Base-by-base conservation (phyloP, 352 stramenopile genomes). In the Phytophthora cactorum region DNA sequence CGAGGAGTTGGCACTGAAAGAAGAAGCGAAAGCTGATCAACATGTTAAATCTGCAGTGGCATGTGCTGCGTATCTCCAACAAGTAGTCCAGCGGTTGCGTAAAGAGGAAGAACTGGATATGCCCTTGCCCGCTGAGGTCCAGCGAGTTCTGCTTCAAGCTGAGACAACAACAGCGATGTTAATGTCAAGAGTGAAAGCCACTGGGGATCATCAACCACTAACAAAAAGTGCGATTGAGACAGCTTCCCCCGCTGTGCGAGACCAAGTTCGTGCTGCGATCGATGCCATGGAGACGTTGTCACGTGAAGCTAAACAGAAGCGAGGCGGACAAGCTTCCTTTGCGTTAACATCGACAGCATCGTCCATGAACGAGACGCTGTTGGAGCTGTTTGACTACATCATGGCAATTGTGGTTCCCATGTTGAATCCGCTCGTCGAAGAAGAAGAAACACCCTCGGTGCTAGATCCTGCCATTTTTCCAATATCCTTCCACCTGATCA, bases 71-170 rank as follows among this genome's bases (percentile, higher is more conserved):
- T 74, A 79, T 29, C 75, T 81, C 0, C 64, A 78, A 0, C 57
- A 69, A 47, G 32, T 49, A 4, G 85, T 92, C 7, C 54, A 77
- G 14, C 72, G 74, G 6, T 54, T 95, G 2, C 73, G 79, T 14
- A 90, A 89, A 31, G 87, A 93, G 70, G 87, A 93, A 74, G 87
- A 92, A 52, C 70, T 92, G 9, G 85, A 95, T 41, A 39, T 86
- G 28, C 87, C 85, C 5, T 29, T 95, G 7, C 79, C 87, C 1
- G 61, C 68, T 9, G 52, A 75, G 1, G 76, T 90, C 5, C 53
- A 77, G 8, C 50, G 43, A 4, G 65, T 72, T 27, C 52, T 95
- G 8, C 38, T 41, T 15, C 63, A 81, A 29, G 81, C 82, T 29
- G 80, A 93, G 31, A 74, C 55, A 2, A 79, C 74, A 9, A 62